Evolutionary conservation across 2,329 filamentous ascomycete genomes (phyloP), one percentile per base, ranked within the genome.

Genomic region (Ceratocystis huliohia): DNA sequence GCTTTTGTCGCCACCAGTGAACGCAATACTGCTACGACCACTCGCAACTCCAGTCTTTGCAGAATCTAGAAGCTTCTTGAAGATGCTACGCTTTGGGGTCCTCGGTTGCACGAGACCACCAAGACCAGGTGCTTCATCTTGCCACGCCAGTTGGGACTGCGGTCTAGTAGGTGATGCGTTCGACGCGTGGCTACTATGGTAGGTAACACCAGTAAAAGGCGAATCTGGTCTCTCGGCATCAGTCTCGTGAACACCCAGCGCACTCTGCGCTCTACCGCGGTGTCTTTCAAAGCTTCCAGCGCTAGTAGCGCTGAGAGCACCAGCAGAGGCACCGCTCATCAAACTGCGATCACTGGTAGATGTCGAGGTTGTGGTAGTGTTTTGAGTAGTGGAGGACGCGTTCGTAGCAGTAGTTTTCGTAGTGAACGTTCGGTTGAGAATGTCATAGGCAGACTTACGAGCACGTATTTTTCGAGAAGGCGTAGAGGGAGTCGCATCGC

Each of bases 11-110:
- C 76, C 73, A 5, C 76, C 73, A 1, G 83, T 83, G 41, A 84
- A 83, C 2, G 87, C 88, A 70, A 96, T 90, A 69, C 88, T 96
- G 70, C 88, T 94, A 69, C 93, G 84, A 65, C 89, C 91, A 73
- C 86, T 96, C 1, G 93, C 93, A 44, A 95, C 92, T 41, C 91
- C 91, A 0, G 93, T 96, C 78, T 96, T 96, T 17, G 92, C 93
- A 1, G 90, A 91, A 70, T 96, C 92, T 37, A 96, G 84, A 71
- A 97, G 93, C 73, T 96, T 95, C 75, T 93, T 94, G 80, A 97
- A 94, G 72, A 97, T 96, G 62, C 91, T 93, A 69, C 87, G 87
- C 74, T 91, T 94, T 69, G 89, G 91, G 0, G 85, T 81, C 75
- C 92, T 88, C 0, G 91, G 91, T 68, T 81, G 78, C 5, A 86